Percentiles rank a stretch among this genome's conserved stretches.
Conservation (phyloP, 176 grass and related monocot genomes). For the Oryza officinalis region DNA sequence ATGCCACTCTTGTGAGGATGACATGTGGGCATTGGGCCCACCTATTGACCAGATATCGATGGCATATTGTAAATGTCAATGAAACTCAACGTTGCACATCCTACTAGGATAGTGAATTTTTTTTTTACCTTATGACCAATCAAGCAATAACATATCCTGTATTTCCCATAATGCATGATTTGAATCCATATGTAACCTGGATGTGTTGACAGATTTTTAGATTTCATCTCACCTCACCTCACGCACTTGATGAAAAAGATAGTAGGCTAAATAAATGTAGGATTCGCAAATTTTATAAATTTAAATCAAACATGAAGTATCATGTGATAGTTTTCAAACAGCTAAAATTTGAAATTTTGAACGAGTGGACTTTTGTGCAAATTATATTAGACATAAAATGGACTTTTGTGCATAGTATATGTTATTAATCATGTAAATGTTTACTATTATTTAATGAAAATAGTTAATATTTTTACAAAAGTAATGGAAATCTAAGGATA, state of each 20-base stretch:
- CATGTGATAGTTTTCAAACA: neutral
- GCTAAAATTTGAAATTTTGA: neutral
- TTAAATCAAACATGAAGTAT: neutral
- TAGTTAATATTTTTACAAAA: neutral
- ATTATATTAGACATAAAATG: neutral
- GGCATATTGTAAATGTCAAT: neutral
- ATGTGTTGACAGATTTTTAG: neutral
- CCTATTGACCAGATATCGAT: neutral
- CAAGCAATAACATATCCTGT: slow-evolving; percentile 39
- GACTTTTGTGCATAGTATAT: neutral
- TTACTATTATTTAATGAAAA: neutral
- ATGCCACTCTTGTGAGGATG: neutral
- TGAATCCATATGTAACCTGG: slow-evolving; percentile 50
- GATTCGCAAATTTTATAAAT: neutral
- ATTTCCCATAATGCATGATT: slow-evolving; percentile 69
- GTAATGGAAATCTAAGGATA: neutral
- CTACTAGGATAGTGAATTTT: neutral
- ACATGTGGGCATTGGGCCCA: neutral
- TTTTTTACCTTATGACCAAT: slow-evolving; percentile 52
- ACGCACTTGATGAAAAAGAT: neutral
- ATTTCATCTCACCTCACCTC: neutral
- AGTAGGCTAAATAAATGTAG: neutral
- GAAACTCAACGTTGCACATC: neutral
- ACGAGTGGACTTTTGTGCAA: neutral
- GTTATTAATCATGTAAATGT: neutral